Base-by-base conservation (phyloP, 495 filamentous ascomycete species). In the Aspergillus steynii region DNA sequence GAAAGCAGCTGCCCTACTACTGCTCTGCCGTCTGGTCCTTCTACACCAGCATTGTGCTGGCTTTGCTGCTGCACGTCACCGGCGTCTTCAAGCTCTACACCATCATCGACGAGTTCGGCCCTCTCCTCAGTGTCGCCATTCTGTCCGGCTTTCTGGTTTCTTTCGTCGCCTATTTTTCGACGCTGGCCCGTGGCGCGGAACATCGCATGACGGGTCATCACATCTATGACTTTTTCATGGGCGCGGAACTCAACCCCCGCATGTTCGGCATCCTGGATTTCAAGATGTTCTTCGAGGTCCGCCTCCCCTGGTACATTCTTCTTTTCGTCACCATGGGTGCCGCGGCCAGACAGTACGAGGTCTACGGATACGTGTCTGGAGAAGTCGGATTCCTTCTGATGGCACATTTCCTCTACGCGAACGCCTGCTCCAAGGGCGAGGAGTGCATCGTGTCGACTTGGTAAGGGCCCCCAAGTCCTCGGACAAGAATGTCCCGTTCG, bases 201-300 rank as follows among this genome's bases (percentile, higher is more conserved):
- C 91, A 97, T 73, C 87, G 92, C 62, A 97, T 99, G 95, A 95
- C 90, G 52, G 95, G 95, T 42, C 85, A 88, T 71, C 90, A 85
- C 48, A 81, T 99, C 68, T 97, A 97, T 74, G 95, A 99, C 78
- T 97, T 97, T 80, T 99, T 97, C 84, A 97, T 99, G 93, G 95
- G 95, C 58, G 92, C 95, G 12, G 95, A 99, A 80, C 82, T 99
- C 50, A 97, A 99, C 80, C 95, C 95, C 8, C 84, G 95, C 53
- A 88, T 97, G 86, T 96, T 97, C 72, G 90, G 89, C 29, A 86
- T 94, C 63, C 80, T 99, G 59, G 95, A 99, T 72, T 91, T 97
- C 79, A 99, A 99, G 84, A 98, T 99, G 95, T 97, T 99, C 81
- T 96, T 94, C 71, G 95, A 99, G 78, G 94, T 99, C 62, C 90